Conservation (phyloP, 108 stramenopile species). For the Fragilaria radians region DNA sequence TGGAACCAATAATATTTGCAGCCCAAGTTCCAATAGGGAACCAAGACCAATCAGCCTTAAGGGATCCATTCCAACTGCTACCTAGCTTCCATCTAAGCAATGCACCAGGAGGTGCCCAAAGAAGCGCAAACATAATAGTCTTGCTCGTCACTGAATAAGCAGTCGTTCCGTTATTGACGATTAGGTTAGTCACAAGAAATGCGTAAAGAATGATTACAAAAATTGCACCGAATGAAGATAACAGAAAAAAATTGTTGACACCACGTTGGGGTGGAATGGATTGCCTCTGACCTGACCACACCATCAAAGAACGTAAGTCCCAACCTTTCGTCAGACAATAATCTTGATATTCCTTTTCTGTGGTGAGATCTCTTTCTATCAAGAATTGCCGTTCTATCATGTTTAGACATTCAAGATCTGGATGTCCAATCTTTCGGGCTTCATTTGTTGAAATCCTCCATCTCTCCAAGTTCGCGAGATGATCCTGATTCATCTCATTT, state of each 20-base stretch:
- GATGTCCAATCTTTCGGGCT: slow-evolving; percentile 24
- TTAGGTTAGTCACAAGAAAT: slow-evolving; percentile 3
- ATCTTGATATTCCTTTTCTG: slow-evolving; percentile 7
- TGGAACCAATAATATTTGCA: slow-evolving; percentile 42
- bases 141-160: slow-evolving; percentile 27
- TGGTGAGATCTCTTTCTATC: slow-evolving; percentile 1
- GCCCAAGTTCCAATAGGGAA: slow-evolving; percentile 52
- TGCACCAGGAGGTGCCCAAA: slow-evolving; percentile 52
- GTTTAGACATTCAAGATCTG: background rate
- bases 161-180: slow-evolving; percentile 4
- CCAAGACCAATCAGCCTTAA: slow-evolving; percentile 20
- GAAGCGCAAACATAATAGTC: slow-evolving; percentile 25
- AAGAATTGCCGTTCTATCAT: slow-evolving; percentile 23
- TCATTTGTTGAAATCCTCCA: slow-evolving; percentile 34
- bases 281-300: slow-evolving; percentile 10
- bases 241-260: background rate
- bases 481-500: slow-evolving; percentile 5
- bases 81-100: slow-evolving; percentile 46
- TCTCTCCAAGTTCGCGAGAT: slow-evolving; percentile 11
- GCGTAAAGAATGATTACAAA: background rate
- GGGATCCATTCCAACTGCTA: slow-evolving; percentile 21
- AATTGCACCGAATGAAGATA: background rate
- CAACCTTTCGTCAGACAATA: slow-evolving; percentile 16
- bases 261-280: background rate
- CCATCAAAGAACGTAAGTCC: slow-evolving; percentile 23